Evolutionary conservation across 1,284 basidiomycete species (phyloP), one percentile per base, ranked within the genome.

Genomic region (Heterobasidion occidentale): DNA sequence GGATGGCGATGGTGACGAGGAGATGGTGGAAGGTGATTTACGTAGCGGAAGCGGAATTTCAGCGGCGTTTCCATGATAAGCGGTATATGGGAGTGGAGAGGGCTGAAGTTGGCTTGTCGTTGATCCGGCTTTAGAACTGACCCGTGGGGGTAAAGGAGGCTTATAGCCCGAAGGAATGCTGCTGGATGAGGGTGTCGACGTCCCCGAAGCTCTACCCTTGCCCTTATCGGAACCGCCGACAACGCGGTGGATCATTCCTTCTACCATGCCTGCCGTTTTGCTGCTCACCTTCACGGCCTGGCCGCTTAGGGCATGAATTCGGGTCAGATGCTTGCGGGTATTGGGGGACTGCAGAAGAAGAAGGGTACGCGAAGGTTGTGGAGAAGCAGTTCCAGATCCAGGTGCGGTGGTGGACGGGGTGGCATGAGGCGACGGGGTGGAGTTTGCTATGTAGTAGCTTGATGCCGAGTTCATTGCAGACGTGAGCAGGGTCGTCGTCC

Each of bases 281-380:
- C 78, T 68, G 56, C 84, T 87, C 55, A 88, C 78, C 60, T 81
- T 79, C 36, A 85, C 85, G 0, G 86, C 88, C 62, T 83, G 75
- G 0, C 83, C 84, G 59, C 78, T 86, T 56, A 85, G 72, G 20
- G 80, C 74, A 63, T 91, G 87, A 3, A 87, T 79, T 7, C 73
- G 74, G 2, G 78, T 68, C 2, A 92, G 77, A 9, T 79, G 76
- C 47, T 78, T 75, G 36, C 81, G 80, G 1, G 87, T 83, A 20
- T 69, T 72, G 50, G 83, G 77, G 1, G 84, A 85, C 1, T 80
- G 78, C 27, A 84, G 71, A 64, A 90, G 80, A 53, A 82, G 75
- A n/a, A 81, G 68, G 1, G 84, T 79, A 56, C 81, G 77, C 14
- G 80, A 74, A 42, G 52, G 42, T 7, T 73, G 73, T 2, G 77